phyloP scores from a whole-genome alignment of 2,329 filamentous ascomycete genomes.

The Pestalotiopsis sp. region DNA sequence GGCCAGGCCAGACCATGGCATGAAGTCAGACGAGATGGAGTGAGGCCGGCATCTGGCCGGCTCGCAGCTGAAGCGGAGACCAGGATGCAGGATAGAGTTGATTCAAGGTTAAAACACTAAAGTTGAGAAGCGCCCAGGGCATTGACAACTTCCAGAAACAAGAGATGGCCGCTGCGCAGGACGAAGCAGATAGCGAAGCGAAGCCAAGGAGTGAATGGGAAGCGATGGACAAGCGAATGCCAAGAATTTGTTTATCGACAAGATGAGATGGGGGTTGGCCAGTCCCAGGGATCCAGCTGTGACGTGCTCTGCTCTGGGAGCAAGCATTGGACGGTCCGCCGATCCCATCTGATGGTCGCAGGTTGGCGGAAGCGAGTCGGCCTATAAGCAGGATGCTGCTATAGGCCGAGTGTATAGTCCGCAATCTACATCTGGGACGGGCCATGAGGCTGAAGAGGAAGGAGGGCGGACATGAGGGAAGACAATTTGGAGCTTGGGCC shows the following conservation, averaged over 20 bases:
- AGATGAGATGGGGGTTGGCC: not conserved
- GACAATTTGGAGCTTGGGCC: constrained; percentile 5
- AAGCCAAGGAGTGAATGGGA: not conserved
- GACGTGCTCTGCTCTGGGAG: not conserved
- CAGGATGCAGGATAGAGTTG: constrained; percentile 8
- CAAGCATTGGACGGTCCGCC: not conserved
- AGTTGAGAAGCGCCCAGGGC: not conserved
- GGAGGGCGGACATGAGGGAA: not conserved
- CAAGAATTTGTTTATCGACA: not conserved
- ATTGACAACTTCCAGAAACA: constrained; percentile 11
- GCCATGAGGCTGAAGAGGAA: constrained; percentile 4
- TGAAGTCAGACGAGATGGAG: constrained; percentile 1
- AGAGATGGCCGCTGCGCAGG: not conserved
- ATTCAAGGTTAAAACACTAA: constrained; percentile 1
- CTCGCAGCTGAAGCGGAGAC: not conserved
- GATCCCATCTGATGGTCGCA: not conserved
- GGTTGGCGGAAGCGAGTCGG: not conserved
- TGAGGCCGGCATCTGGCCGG: constrained; percentile 2
- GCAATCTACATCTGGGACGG: constrained; percentile 4
- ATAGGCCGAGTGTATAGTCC: not conserved
- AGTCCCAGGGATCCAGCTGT: not conserved
- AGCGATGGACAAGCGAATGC: not conserved
- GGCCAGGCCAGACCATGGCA: not conserved
- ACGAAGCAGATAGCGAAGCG: not conserved
- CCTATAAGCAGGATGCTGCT: not conserved